Base-by-base conservation (phyloP, 257 asterid species). In the Solanum megistacrolobum region DNA sequence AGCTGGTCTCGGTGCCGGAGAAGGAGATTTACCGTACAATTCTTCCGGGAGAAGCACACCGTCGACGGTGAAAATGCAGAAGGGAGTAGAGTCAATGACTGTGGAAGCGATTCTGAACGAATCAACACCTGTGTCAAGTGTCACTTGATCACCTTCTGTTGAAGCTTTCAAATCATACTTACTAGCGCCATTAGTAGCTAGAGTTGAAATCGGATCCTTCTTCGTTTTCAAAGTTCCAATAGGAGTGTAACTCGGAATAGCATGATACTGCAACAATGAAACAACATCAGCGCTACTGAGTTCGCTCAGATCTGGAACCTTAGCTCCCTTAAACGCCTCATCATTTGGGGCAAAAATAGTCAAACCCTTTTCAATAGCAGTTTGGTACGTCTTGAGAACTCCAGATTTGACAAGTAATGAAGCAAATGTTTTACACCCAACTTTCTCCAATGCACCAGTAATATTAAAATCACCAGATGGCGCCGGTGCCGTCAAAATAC, bases 281-380 rank as follows among this genome's bases (percentile, higher is more conserved):
- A 92, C 98, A 16, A 96, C 88, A 86, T 96, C 99, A 0, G 98
- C 98, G 73, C 93, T 95, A 35, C 93, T 71, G 10, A 96, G 95
- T 87, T 88, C 91, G 85, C 81, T 93, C 91, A 96, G 95, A 95
- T 96, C 98, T 35, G 98, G 98, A 31, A 58, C 89, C 36, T 86
- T 92, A 7, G 86, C 88, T 12, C 91, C 95, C 93, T 96, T 96
- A 43, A 97, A 97, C 6, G 99, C 98, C 93, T 97, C 99, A 66
- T 97, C 99, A 88, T 90, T 91, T 2, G 99, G 99, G 3, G 99
- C 99, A 11, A 97, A 97, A 13, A 97, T 36, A 43, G 99, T 97
- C 74, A 97, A 81, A 0, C 99, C 99, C 38, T 94, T 92, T 0
- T 66, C 94, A 0, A 86, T 84, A 20, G 98, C 96, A 6, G 95